Evolutionary conservation across 2,329 filamentous ascomycete species (phyloP).

Genomic region (Magnaporthiopsis poae): DNA sequence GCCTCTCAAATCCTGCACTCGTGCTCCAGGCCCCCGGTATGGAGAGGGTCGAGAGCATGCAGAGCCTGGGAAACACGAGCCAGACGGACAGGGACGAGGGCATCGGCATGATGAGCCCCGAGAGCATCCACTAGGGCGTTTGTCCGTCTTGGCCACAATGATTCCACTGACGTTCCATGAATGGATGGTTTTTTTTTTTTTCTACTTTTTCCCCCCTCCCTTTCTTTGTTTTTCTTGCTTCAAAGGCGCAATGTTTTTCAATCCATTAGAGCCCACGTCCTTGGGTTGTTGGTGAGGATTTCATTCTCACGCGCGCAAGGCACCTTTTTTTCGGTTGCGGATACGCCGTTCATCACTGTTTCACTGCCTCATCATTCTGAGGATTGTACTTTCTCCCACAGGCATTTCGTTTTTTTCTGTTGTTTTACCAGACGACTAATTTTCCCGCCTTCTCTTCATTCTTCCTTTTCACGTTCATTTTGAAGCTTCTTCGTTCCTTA

Average conservation of each 20-base stretch:
- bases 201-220: no score
- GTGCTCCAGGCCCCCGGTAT: constrained; percentile 36
- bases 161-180: neutral
- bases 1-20: constrained; percentile 20
- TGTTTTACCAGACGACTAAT: neutral
- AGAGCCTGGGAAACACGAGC: constrained; percentile 48
- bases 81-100: constrained; percentile 59
- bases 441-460: neutral
- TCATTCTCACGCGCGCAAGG: neutral
- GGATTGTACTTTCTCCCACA: neutral
- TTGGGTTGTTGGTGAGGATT: neutral
- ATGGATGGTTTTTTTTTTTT: neutral
- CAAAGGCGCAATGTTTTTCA: neutral
- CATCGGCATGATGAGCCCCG: constrained; percentile 74
- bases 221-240: neutral
- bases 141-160: neutral
- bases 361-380: neutral
- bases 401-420: neutral
- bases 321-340: neutral
- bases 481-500: neutral
- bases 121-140: constrained; percentile 47
- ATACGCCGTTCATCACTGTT: neutral
- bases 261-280: neutral
- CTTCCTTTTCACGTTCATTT: neutral
- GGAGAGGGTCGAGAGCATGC: constrained; percentile 50